Percentiles rank a stretch among this genome's conserved stretches.
Evolutionary conservation across 2,329 filamentous ascomycete species (phyloP).

Genomic region (Colletotrichum agaves): DNA sequence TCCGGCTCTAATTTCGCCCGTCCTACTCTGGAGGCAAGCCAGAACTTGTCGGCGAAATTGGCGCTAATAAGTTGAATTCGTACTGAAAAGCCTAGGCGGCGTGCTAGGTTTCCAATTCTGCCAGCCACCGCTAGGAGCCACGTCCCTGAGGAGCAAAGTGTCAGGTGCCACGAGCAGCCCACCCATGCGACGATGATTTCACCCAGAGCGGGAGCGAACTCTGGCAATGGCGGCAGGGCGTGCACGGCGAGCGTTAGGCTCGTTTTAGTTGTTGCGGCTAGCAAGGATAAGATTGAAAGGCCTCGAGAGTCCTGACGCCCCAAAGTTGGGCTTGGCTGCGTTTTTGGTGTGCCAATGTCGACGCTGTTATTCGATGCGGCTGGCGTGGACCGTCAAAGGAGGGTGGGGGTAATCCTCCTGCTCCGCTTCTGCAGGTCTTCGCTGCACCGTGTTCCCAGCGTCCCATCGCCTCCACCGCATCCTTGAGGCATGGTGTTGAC

Average conservation of each 20-base stretch:
- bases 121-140: constrained; percentile 18
- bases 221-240: constrained; percentile 25
- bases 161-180: constrained; percentile 31
- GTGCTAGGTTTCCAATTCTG: constrained; percentile 16
- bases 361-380: constrained; percentile 26
- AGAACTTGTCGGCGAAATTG: constrained; percentile 9
- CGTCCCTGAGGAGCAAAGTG: constrained; percentile 36
- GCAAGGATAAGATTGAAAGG: constrained; percentile 32
- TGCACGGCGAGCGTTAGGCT: constrained; percentile 31
- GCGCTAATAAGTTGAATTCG: background rate
- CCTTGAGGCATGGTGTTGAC: background rate
- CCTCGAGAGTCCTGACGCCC: constrained; percentile 23
- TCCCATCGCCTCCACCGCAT: constrained; percentile 24
- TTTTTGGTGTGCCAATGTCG: constrained; percentile 24
- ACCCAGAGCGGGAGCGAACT: constrained; percentile 34
- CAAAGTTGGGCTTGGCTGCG: constrained; percentile 28
- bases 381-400: constrained; percentile 6
- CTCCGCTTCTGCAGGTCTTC: constrained; percentile 34
- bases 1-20: background rate
- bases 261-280: constrained; percentile 33
- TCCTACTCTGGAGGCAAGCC: background rate
- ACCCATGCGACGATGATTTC: constrained; percentile 37
- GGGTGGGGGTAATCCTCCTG: constrained; percentile 15
- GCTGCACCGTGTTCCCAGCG: constrained; percentile 32
- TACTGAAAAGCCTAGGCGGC: background rate